Conservation (phyloP, 345 rosid genomes). For the Viola odorata region DNA sequence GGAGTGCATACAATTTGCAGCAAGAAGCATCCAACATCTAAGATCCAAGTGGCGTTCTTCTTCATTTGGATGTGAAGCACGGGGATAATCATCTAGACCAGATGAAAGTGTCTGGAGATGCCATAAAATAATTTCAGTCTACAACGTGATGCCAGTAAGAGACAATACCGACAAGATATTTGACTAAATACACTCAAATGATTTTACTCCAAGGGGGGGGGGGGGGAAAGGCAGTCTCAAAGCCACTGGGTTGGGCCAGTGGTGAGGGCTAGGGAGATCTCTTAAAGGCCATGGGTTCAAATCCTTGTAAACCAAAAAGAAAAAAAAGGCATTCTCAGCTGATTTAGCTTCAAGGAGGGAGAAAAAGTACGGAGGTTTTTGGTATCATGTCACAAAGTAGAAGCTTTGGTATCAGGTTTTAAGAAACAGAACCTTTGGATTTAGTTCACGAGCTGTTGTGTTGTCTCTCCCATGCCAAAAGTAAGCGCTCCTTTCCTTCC, state of each 20-base stretch:
- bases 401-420: not conserved
- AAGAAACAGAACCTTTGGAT: constrained; percentile 59
- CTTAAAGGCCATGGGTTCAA: too few relatives aligned
- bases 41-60: constrained; percentile 93
- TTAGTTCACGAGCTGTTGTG: constrained; percentile 50
- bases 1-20: constrained; percentile 78
- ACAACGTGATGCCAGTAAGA: not conserved
- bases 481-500: constrained; percentile 64
- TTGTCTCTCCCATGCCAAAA: constrained; percentile 93
- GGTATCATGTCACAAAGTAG: not conserved
- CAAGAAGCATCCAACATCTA: constrained; percentile 96
- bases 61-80: constrained; percentile 86
- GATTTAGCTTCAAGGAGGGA: not conserved
- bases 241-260: too few relatives aligned
- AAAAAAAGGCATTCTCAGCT: not conserved
- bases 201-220: not conserved
- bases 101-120: constrained; percentile 57
- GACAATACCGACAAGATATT: not conserved
- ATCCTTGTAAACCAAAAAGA: not conserved
- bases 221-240: too few relatives aligned
- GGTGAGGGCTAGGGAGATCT: too few relatives aligned
- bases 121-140: constrained; percentile 20
- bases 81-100: constrained; percentile 91
- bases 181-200: not conserved
- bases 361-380: not conserved